Conservation (phyloP, 257 asterid species). For the Fraxinus excelsior region DNA sequence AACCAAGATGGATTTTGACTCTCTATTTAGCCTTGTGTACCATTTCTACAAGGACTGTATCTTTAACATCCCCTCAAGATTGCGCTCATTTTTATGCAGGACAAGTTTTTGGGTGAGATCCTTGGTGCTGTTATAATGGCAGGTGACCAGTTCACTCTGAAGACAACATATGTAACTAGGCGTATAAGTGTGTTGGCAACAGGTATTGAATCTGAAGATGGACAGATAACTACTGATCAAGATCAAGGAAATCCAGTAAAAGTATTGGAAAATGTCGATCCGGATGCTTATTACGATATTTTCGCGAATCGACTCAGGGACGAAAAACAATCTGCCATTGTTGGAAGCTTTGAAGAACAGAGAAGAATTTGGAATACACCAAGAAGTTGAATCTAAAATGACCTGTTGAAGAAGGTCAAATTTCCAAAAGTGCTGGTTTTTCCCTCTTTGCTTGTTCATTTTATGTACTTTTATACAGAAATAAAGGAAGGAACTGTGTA, state of each 20-base stretch:
- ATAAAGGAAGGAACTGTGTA: background rate
- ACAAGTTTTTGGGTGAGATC: slow-evolving; percentile 68
- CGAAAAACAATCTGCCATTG: slow-evolving; percentile 58
- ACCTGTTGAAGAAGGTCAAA: background rate
- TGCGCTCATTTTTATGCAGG: slow-evolving; percentile 38
- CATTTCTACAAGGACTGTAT: background rate
- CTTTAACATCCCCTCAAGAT: background rate
- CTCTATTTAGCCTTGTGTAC: background rate
- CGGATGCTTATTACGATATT: slow-evolving; percentile 42
- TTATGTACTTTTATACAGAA: background rate
- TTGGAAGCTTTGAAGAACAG: slow-evolving; percentile 75
- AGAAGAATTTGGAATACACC: slow-evolving; percentile 57
- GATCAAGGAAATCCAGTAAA: slow-evolving; percentile 51
- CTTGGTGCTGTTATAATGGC: slow-evolving; percentile 74
- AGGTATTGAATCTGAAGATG: slow-evolving; percentile 65
- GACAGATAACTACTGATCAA: slow-evolving; percentile 38
- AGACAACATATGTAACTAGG: slow-evolving; percentile 37
- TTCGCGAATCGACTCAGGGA: slow-evolving; percentile 59
- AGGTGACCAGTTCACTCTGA: slow-evolving; percentile 44
- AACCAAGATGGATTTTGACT: background rate
- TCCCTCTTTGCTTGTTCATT: background rate
- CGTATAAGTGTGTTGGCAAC: slow-evolving; percentile 45
- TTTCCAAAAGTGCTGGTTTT: background rate
- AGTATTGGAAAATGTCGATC: slow-evolving; percentile 57
- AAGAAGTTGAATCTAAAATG: slow-evolving; percentile 20